A percentile compares a stretch with the other conserved stretches of the same genome.
Conservation (phyloP, 1,284 basidiomycete species). For the Ustilago shanxiensis region DNA sequence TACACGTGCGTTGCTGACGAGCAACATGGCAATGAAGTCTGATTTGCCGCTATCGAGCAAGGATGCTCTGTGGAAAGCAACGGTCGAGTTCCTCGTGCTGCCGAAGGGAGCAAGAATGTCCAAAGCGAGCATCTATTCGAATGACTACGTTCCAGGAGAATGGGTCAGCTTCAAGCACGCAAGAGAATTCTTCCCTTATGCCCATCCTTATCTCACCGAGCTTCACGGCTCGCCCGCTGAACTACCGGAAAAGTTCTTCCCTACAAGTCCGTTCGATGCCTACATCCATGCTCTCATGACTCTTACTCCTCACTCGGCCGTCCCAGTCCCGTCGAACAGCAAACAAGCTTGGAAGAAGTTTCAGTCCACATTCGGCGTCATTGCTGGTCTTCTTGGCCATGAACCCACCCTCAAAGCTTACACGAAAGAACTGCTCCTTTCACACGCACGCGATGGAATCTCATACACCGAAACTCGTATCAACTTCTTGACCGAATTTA, state of each 20-base stretch:
- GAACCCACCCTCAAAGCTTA: slow-evolving; percentile 76
- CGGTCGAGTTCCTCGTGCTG: slow-evolving; percentile 43
- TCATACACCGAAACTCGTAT: slow-evolving; percentile 80
- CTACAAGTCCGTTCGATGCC: slow-evolving; percentile 43
- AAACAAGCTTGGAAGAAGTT: slow-evolving; percentile 63
- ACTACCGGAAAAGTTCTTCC: slow-evolving; percentile 27
- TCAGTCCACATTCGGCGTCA: slow-evolving; percentile 55
- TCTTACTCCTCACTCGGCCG: slow-evolving; percentile 45
- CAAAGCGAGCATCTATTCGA: slow-evolving; percentile 32
- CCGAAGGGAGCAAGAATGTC: slow-evolving; percentile 20
- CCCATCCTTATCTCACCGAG: slow-evolving; percentile 37
- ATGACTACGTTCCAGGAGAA: slow-evolving; percentile 37
- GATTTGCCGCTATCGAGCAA: slow-evolving; percentile 27
- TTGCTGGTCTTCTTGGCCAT: slow-evolving; percentile 69
- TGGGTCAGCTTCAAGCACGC: slow-evolving; percentile 52
- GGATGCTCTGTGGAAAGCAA: slow-evolving; percentile 40
- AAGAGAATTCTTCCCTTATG: slow-evolving; percentile 40
- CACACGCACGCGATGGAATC: slow-evolving; percentile 80
- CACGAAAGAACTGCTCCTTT: slow-evolving; percentile 76
- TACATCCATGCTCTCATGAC: slow-evolving; percentile 58
- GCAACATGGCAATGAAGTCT: slow-evolving; percentile 49
- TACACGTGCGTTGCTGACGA: slow-evolving; percentile 26
- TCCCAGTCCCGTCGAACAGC: slow-evolving; percentile 36
- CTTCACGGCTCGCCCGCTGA: background rate
- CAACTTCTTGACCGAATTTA: slow-evolving; percentile 78